Conservation (phyloP, 2,329 filamentous ascomycete genomes). For the Apiospora pterosperma region DNA sequence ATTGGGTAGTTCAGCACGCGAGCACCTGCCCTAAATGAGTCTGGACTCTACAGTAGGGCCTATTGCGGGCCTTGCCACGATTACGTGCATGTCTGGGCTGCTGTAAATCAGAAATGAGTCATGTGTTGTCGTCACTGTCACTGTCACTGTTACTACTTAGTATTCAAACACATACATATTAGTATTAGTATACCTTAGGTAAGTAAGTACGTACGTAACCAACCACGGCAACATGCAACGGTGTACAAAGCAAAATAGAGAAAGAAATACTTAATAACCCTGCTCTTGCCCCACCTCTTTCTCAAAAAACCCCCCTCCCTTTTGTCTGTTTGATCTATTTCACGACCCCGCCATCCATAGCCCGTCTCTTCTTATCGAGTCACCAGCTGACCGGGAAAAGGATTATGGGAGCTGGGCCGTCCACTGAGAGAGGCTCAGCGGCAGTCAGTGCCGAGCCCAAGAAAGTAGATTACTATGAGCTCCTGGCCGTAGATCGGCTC, state of each 20-base stretch:
- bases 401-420: slow-evolving; percentile 55
- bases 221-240: not conserved
- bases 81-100: not conserved
- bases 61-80: not conserved
- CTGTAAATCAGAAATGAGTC: too few relatives aligned
- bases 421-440: slow-evolving; percentile 34
- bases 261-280: too few relatives aligned
- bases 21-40: not conserved
- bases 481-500: slow-evolving; percentile 68
- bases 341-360: not conserved
- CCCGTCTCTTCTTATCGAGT: not conserved
- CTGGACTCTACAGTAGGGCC: not conserved
- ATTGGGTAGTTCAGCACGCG: not conserved
- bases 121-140: too few relatives aligned
- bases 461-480: slow-evolving; percentile 82
- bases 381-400: not conserved
- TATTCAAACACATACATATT: too few relatives aligned
- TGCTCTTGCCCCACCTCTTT: not conserved
- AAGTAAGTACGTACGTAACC: too few relatives aligned
- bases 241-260: not conserved
- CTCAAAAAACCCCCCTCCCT: not conserved
- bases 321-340: not conserved
- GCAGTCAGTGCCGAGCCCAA: slow-evolving; percentile 23
- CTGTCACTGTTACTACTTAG: too few relatives aligned
- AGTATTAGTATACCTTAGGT: too few relatives aligned